Evolutionary conservation across 768 basidiomycete species (phyloP).

Genomic region (Lactarius sanguifluus): DNA sequence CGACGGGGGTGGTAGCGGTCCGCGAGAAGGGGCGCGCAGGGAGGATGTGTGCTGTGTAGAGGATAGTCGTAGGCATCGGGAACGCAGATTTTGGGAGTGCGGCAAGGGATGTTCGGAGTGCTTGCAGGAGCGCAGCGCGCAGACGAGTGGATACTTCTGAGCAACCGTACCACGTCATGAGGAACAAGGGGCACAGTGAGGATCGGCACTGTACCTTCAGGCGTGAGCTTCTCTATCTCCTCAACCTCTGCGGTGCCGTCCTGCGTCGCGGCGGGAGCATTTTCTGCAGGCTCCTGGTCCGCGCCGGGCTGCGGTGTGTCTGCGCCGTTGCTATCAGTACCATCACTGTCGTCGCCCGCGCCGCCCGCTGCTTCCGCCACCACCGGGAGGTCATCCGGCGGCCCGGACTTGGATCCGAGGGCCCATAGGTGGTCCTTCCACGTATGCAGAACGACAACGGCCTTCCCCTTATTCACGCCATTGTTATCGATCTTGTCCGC

Average conservation of each 20-base stretch:
- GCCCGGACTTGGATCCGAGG: constrained; percentile 61
- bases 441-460: constrained; percentile 67
- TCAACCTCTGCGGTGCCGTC: constrained; percentile 11
- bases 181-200: background rate
- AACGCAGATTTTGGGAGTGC: constrained; percentile 54
- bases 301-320: background rate
- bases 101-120: constrained; percentile 51
- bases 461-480: constrained; percentile 64
- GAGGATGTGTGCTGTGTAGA: constrained; percentile 76
- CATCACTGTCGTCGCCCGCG: constrained; percentile 18
- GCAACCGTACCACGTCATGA: background rate
- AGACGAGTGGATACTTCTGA: constrained; percentile 60
- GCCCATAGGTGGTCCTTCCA: constrained; percentile 79
- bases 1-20: constrained; percentile 46
- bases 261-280: background rate
- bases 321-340: constrained; percentile 10
- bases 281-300: constrained; percentile 33
- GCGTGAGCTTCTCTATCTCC: constrained; percentile 26
- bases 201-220: constrained; percentile 33
- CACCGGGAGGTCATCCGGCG: constrained; percentile 41
- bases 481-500: constrained; percentile 34
- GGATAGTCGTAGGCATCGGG: constrained; percentile 71
- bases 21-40: constrained; percentile 75
- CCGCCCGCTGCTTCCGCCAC: constrained; percentile 23
- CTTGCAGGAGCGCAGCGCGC: constrained; percentile 62